Percentiles rank a stretch among this genome's conserved stretches.
Evolutionary conservation across 2,329 filamentous ascomycete genomes (phyloP).

Genomic region (Neopestalotiopsis sp.): DNA sequence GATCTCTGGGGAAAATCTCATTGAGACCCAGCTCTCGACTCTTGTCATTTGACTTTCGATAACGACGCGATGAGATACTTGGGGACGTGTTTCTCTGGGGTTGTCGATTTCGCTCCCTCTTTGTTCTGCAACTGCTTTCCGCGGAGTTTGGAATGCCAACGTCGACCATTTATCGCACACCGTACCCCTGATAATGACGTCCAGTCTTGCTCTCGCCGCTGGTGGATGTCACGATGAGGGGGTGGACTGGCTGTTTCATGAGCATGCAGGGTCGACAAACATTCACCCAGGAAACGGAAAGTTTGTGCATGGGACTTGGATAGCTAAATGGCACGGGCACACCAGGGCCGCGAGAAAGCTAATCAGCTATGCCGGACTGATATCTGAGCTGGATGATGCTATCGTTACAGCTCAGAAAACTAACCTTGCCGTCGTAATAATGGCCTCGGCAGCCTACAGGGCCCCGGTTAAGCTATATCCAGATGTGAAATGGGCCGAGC

Average conservation of each 20-base stretch:
- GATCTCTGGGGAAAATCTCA: not conserved
- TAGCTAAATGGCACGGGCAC: not conserved
- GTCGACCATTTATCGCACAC: not conserved
- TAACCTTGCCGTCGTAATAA: not conserved
- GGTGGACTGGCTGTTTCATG: not conserved
- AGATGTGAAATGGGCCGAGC: not conserved
- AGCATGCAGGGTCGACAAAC: not conserved
- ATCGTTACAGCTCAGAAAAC: not conserved
- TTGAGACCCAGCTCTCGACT: not conserved
- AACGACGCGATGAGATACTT: not conserved
- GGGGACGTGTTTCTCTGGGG: not conserved
- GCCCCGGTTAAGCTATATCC: not conserved
- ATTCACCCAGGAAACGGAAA: not conserved
- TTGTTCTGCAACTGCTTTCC: not conserved
- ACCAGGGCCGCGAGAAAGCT: not conserved
- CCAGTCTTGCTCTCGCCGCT: not conserved
- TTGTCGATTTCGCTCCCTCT: not conserved
- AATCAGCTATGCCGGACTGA: not conserved
- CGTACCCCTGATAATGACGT: not conserved
- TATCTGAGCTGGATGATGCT: not conserved
- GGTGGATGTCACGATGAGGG: not conserved
- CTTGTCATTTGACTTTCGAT: not conserved
- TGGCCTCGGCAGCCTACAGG: not conserved
- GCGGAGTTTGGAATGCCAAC: not conserved
- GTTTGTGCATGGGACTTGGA: not conserved